Base-by-base conservation (phyloP, 768 basidiomycete species). In the Tricholoma terreum region DNA sequence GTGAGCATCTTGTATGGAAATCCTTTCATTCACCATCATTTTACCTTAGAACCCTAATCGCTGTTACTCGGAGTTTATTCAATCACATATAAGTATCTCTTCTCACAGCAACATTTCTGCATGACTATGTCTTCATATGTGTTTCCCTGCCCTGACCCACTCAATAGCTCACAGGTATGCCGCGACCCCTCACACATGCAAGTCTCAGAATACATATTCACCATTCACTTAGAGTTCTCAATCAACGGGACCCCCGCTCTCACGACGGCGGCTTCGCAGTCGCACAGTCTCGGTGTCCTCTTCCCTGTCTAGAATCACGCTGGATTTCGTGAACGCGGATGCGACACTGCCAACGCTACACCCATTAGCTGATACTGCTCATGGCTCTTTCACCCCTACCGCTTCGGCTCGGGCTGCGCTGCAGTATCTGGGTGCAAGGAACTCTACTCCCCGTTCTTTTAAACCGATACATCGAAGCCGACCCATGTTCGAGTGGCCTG, bases 351-450 rank as follows among this genome's bases (percentile, higher is more conserved):
- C 52, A 17, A 54, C 57, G 8, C n/a, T 57, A 34, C 61, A 62
- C 35, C 50, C 58, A 9, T 57, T 45, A 30, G 40, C 60, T 4
- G 49, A 60, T 43, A 49, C 51, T 7, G 65, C 49, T 19, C 63
- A 65, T 54, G 65, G 65, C 24, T 64, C 63, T 35, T 67, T 67
- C 45, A 63, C 40, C 15, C 65, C 63, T 46, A 67, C 59, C 2
- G 56, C 65, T 9, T 59, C 65, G 33, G 65, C 63, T 15, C 58
- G 55, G 30, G 54, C 60, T 17, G 40, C 50, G 34, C 54, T 67
- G n/a, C 51, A 61, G 19, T 57, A 60, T 22, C 31, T 67, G 8
- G 35, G 43, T 8, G 56, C 55, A 27, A 15, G 40, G n/a, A 36
- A 33, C 42, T 27, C 58, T 17, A 17, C 7, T 46, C 52, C 50